Conservation (phyloP, 202 grass and related monocot genomes). For the Alloteropsis angusta region DNA sequence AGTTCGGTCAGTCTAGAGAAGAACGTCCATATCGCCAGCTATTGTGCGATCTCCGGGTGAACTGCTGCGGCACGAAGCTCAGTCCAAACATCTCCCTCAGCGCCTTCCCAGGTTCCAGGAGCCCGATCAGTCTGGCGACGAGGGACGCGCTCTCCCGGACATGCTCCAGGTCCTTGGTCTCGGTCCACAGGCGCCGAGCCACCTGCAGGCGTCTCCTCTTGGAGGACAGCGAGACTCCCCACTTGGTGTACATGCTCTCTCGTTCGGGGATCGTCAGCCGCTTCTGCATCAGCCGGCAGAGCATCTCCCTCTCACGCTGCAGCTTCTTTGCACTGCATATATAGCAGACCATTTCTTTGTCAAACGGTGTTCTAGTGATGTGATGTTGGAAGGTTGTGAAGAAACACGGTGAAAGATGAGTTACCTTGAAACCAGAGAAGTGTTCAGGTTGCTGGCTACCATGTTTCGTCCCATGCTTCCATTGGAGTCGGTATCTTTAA, state of each 20-base stretch:
- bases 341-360: not conserved
- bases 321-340: slow-evolving; percentile 66
- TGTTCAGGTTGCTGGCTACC: slow-evolving; percentile 34
- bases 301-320: slow-evolving; percentile 81
- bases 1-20: slow-evolving; percentile 31
- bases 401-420: too few species aligned
- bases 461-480: slow-evolving; percentile 39
- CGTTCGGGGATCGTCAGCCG: slow-evolving; percentile 55
- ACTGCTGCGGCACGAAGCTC: slow-evolving; percentile 74
- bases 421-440: slow-evolving; percentile 34
- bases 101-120: slow-evolving; percentile 66
- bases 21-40: slow-evolving; percentile 70
- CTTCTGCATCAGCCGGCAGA: slow-evolving; percentile 80
- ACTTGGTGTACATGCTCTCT: slow-evolving; percentile 65
- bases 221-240: slow-evolving; percentile 64
- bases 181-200: slow-evolving; percentile 57
- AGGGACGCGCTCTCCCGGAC: slow-evolving; percentile 82
- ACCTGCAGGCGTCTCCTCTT: slow-evolving; percentile 81
- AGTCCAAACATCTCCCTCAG: slow-evolving; percentile 97
- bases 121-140: slow-evolving; percentile 70
- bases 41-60: slow-evolving; percentile 41
- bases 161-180: slow-evolving; percentile 64
- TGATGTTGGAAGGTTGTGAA: too few species aligned
- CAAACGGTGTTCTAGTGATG: too few species aligned
- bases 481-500: slow-evolving; percentile 49